These are phyloP conservation scores for Colletotrichum magnum DNA, from an alignment of 2,329 filamentous ascomycete genomes.

Conservation along the genomic window DNA sequence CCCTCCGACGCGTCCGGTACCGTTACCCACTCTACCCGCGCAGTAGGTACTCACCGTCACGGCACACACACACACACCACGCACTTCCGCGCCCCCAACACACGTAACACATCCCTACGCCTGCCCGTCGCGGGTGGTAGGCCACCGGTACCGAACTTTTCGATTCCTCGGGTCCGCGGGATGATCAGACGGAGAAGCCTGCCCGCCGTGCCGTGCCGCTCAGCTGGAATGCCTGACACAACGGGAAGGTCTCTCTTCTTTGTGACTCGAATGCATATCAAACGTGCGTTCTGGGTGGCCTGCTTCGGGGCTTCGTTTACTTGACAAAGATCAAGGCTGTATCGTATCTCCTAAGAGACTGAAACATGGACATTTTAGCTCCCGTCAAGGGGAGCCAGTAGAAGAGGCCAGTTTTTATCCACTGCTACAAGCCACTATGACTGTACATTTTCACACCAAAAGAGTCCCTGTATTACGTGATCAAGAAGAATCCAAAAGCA, in stretches of 20 bases:
- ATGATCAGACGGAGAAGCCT: constrained; percentile 6
- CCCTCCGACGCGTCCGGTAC: background rate
- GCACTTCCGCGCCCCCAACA: background rate
- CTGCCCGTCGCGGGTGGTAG: background rate
- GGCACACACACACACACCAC: background rate
- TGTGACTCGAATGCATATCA: background rate
- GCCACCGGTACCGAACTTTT: background rate
- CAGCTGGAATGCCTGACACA: background rate
- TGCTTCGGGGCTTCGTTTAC: background rate
- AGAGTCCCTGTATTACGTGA: too few species aligned
- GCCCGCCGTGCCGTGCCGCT: constrained; percentile 14
- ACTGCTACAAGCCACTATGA: too few species aligned
- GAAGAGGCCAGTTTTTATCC: too few species aligned
- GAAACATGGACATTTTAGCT: too few species aligned
- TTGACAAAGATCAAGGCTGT: background rate
- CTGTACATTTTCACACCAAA: too few species aligned
- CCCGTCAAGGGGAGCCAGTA: too few species aligned
- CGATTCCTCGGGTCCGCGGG: background rate
- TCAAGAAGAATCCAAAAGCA: too few species aligned
- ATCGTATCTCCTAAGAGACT: background rate
- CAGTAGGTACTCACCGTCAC: too few species aligned
- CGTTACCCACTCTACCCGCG: background rate
- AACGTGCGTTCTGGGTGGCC: background rate
- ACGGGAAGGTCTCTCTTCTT: background rate
- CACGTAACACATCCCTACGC: too few species aligned